Evolutionary conservation across 2,329 filamentous ascomycete genomes (phyloP), one percentile per base, ranked within the genome.

Genomic region (Neoarthrinium moseri): DNA sequence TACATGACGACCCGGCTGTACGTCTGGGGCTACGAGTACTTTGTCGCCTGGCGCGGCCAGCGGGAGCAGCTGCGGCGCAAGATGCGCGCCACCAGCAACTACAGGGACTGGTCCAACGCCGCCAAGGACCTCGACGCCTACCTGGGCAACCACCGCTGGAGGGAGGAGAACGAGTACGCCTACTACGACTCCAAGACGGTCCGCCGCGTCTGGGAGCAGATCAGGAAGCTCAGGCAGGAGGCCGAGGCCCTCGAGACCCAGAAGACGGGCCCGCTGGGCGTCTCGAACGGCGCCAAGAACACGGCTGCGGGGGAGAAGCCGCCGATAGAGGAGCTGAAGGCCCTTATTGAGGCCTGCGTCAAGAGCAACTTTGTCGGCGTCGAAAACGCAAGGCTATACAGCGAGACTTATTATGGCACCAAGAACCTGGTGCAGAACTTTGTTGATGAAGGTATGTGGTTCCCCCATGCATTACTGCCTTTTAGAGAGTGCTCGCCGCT

Each of bases 331-430:
- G 89, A 94, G 45, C 74, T 99, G 45, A 86, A 84, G 51, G 78
- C 78, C 1, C 69, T 97, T 48, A 73, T 95, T 17, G 90, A 96
- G 70, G 89, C 89, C 12, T 97, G 91, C 63, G 87, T 96, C 57
- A 99, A 96, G 77, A 95, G 91, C 68, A 97, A 99, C 62, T 99
- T 97, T 67, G 90, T 89, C 15, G 94, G 94, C 0, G 85, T 96
- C 12, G 94, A 99, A 66, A 97, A 96, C 58, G 84, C 92, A 8
- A 81, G 90, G 45, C 71, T 99, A n/a, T 99, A 99, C 65, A 95
- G 89, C 58, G 91, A 97, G 70, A 95, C 92, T 3, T 99, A 99
- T 63, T 96, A 91, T 57, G 94, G 94, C 24, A 97, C 94, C n/a
- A 99, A 99, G 67, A 83, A 94, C 50, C 69, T 96, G 53, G 89